Percentiles rank a stretch among this genome's conserved stretches.
Conservation (phyloP, 2,329 filamentous ascomycete species). For the Bipolaris zeicola region DNA sequence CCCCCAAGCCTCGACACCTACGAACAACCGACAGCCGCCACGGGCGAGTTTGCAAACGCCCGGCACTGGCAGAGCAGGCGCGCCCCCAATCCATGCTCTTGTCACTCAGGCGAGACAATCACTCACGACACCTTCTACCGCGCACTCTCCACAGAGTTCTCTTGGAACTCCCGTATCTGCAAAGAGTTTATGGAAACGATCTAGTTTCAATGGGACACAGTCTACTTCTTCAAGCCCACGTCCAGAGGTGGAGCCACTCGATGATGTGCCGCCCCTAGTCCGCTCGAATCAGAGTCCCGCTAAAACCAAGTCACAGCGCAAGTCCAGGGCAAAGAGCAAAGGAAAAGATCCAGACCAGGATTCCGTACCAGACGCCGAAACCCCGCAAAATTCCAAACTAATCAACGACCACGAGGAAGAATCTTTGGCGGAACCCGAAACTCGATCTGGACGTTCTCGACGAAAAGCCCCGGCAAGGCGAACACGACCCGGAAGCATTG, state of each 20-base stretch:
- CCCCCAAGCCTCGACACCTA: conserved; percentile 38
- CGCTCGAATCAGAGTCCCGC: conserved; percentile 22
- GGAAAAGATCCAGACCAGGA: conserved; percentile 32
- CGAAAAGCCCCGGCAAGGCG: conserved; percentile 39
- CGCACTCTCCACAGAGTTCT: conserved; percentile 34
- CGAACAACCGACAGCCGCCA: conserved; percentile 23
- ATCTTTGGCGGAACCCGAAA: conserved; percentile 30
- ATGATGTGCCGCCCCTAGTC: conserved; percentile 31
- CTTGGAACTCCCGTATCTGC: conserved; percentile 37
- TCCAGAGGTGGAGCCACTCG: conserved; percentile 35
- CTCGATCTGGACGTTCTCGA: conserved; percentile 38
- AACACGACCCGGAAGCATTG: conserved; percentile 49
- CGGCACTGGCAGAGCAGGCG: conserved; percentile 19
- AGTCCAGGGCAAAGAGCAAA: conserved; percentile 33
- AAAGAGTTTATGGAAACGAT: conserved; percentile 40
- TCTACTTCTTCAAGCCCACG: conserved; percentile 26
- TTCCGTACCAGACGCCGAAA: conserved; percentile 15
- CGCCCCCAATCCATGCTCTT: conserved; percentile 31
- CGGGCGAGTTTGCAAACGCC: conserved; percentile 23
- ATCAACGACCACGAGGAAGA: conserved; percentile 32
- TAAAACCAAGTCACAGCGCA: conserved; percentile 34
- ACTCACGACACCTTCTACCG: conserved; percentile 34
- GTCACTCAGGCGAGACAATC: conserved; percentile 31
- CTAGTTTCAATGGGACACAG: conserved; percentile 22
- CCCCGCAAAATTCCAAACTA: conserved; percentile 22